Percentiles rank a stretch among this genome's conserved stretches.
These are phyloP conservation scores for Aspergillus wentii DNA, from an alignment of 495 filamentous ascomycete genomes.

Conservation along the genomic window DNA sequence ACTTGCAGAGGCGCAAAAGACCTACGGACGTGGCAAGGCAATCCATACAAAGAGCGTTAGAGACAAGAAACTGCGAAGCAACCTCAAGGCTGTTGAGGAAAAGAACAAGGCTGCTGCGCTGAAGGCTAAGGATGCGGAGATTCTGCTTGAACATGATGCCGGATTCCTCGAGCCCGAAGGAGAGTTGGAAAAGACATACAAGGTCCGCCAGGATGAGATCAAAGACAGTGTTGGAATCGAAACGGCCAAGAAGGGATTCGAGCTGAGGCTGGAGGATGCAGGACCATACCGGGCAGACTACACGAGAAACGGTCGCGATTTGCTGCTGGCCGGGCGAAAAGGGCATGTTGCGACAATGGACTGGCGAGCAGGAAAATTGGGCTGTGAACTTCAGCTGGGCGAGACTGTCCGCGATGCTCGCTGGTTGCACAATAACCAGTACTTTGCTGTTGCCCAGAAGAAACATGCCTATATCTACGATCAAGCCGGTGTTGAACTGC, in stretches of 20 bases:
- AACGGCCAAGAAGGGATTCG: slow-evolving; percentile 87
- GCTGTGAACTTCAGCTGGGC: slow-evolving; percentile 81
- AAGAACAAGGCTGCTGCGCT: slow-evolving; percentile 77
- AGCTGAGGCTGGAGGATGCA: slow-evolving; percentile 73
- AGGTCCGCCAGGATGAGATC: slow-evolving; percentile 87
- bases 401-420: slow-evolving; percentile 86
- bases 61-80: slow-evolving; percentile 86
- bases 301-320: slow-evolving; percentile 77
- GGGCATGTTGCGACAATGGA: slow-evolving; percentile 97
- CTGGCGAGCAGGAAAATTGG: slow-evolving; percentile 87
- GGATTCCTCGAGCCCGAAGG: slow-evolving; percentile 87
- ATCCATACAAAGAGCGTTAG: slow-evolving; percentile 53
- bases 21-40: slow-evolving; percentile 77
- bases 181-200: slow-evolving; percentile 87
- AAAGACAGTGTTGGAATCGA: slow-evolving; percentile 66
- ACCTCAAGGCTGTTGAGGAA: slow-evolving; percentile 68
- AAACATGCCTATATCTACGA: slow-evolving; percentile 97
- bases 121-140: slow-evolving; percentile 89
- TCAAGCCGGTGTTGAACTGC: slow-evolving; percentile 78
- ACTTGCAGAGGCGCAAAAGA: slow-evolving; percentile 60
- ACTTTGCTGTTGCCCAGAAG: slow-evolving; percentile 97
- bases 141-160: slow-evolving; percentile 79
- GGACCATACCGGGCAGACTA: slow-evolving; percentile 88
- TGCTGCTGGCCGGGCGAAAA: slow-evolving; percentile 83
- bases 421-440: slow-evolving; percentile 95